These are phyloP conservation scores for Aureobasidium uvarum DNA, from an alignment of 2,329 filamentous ascomycete genomes.

Conservation along the genomic window DNA sequence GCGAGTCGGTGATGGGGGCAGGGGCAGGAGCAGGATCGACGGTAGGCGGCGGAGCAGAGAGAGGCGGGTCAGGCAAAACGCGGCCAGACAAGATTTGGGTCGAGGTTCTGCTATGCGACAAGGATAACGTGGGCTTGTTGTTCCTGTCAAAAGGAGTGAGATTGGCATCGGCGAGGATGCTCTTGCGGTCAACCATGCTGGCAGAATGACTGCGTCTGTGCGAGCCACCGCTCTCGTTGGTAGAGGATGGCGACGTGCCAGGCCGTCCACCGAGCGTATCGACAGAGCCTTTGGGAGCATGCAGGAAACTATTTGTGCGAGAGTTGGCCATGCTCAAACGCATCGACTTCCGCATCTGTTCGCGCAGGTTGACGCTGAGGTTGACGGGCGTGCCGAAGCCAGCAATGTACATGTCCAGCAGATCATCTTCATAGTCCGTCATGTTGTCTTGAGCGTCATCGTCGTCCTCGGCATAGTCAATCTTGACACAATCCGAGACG, in stretches of 20 bases:
- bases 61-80: not conserved
- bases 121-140: constrained; percentile 6
- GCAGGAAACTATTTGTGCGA: constrained; percentile 7
- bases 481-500: constrained; percentile 66
- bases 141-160: constrained; percentile 20
- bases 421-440: constrained; percentile 42
- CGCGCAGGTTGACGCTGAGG: constrained; percentile 16
- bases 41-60: not conserved
- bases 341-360: constrained; percentile 12
- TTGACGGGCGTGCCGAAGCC: constrained; percentile 46
- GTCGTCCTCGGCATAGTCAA: constrained; percentile 30
- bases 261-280: constrained; percentile 14
- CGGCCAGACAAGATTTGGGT: constrained; percentile 19
- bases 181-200: constrained; percentile 20
- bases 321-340: constrained; percentile 18
- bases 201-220: constrained; percentile 28
- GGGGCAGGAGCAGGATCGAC: not conserved
- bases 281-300: not conserved
- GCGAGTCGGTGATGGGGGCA: not conserved
- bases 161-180: constrained; percentile 15
- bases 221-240: constrained; percentile 37
- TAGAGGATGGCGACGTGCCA: constrained; percentile 29
- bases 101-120: constrained; percentile 19
- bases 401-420: constrained; percentile 60
- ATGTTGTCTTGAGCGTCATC: constrained; percentile 55